Conservation (phyloP, 2,329 filamentous ascomycete genomes). For the Ophiosphaerella herpotricha region DNA sequence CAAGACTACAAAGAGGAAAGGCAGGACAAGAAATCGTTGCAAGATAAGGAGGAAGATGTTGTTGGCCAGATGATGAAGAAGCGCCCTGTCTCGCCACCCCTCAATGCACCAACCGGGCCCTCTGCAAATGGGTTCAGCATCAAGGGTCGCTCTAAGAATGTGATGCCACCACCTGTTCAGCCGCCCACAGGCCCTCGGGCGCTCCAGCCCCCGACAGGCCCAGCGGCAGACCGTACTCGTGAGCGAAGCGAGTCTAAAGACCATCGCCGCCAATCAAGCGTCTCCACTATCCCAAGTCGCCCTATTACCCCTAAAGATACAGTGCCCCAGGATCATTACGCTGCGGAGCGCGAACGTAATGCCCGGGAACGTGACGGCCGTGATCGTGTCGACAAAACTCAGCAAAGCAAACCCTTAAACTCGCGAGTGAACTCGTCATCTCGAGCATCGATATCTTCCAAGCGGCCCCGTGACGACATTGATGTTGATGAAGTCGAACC, state of each 20-base stretch:
- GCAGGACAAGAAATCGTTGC: background rate
- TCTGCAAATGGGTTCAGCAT: slow-evolving; percentile 56
- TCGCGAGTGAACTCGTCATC: slow-evolving; percentile 26
- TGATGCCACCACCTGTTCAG: slow-evolving; percentile 36
- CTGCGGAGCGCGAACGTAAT: slow-evolving; percentile 66
- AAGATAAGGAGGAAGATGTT: slow-evolving; percentile 25
- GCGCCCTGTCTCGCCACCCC: slow-evolving; percentile 36
- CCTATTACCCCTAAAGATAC: slow-evolving; percentile 23
- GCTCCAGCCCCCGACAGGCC: slow-evolving; percentile 44
- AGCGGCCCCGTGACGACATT: slow-evolving; percentile 36
- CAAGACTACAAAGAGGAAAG: slow-evolving; percentile 26
- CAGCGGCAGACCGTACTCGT: slow-evolving; percentile 41
- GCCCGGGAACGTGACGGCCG: slow-evolving; percentile 35
- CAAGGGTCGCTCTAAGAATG: slow-evolving; percentile 29
- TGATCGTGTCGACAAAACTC: slow-evolving; percentile 30
- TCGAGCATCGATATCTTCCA: slow-evolving; percentile 23
- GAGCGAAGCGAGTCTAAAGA: slow-evolving; percentile 23
- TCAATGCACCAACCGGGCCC: slow-evolving; percentile 43
- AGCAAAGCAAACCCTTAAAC: slow-evolving; percentile 20
- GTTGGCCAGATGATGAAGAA: slow-evolving; percentile 35
- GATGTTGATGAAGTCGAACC: slow-evolving; percentile 12
- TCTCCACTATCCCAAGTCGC: slow-evolving; percentile 10
- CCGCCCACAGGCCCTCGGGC: slow-evolving; percentile 45
- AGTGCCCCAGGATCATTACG: slow-evolving; percentile 61
- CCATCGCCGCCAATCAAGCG: slow-evolving; percentile 26